These are phyloP conservation scores for Pseudocohnilembus persalinus DNA, from an alignment of 169 alveolate genomes.

Conservation along the genomic window DNA sequence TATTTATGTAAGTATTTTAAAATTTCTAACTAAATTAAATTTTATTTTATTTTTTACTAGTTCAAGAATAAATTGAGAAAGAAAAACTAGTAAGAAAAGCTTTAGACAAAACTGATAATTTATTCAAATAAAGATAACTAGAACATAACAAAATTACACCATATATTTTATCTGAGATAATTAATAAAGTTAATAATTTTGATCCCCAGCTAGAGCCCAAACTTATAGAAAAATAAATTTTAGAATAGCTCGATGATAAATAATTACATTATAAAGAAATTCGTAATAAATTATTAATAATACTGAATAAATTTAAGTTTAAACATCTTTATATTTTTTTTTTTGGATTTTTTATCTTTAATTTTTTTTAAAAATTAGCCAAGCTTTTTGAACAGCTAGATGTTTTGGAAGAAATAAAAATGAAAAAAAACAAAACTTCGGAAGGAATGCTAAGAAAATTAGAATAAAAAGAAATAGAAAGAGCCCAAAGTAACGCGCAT, in stretches of 20 bases:
- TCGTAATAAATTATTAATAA: too few species aligned
- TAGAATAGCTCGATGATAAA: not conserved
- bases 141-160: not conserved
- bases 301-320: too few species aligned
- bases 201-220: not conserved
- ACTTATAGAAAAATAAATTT: not conserved
- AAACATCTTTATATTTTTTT: too few species aligned
- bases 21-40: too few species aligned
- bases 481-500: slow-evolving; percentile 42
- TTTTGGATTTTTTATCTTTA: too few species aligned
- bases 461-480: slow-evolving; percentile 45
- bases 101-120: not conserved
- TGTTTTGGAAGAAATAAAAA: slow-evolving; percentile 33
- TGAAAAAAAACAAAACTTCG: slow-evolving; percentile 33
- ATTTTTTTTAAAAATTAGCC: slow-evolving; percentile 18
- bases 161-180: not conserved
- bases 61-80: not conserved
- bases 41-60: too few species aligned
- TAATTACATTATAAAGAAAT: not conserved
- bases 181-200: not conserved
- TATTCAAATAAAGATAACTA: too few species aligned
- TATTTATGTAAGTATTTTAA: too few species aligned
- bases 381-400: slow-evolving; percentile 28
- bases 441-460: slow-evolving; percentile 36
- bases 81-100: not conserved